Evolutionary conservation across 2,329 filamentous ascomycete species (phyloP), one percentile per base, ranked within the genome.

Genomic region (Cordyceps fumosorosea): DNA sequence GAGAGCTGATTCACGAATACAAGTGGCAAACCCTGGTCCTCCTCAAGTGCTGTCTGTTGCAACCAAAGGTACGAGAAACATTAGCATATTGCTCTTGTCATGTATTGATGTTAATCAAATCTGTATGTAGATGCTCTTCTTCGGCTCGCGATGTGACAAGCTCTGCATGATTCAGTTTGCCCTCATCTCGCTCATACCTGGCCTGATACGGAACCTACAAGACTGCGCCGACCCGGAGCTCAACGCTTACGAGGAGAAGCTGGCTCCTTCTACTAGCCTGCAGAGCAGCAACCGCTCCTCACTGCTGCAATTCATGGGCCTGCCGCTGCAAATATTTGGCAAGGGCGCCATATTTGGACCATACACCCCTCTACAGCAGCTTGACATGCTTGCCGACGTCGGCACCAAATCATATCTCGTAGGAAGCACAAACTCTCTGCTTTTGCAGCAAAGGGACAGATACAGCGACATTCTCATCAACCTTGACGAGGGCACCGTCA

Each of bases 131-230:
- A 98, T 98, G 89, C 87, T 99, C 60, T 98, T 99, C 78, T 99
- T 98, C 70, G 93, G 95, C 65, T 92, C 93, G n/a, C 87, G 92
- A 69, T 98, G 95, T 75, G 95, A 99, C 75, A 85, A 90, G 66
- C 79, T 99, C 67, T 99, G 95, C 83, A 96, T 98, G 90, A 93
- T 96, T 77, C 95, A 99, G 75, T 99, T 98, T 78, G 95, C 93
- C 50, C 84, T 99, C 52, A 89, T 99, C 68, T 97, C 93, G 59
- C 81, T 99, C 70, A 96, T 99, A 78, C 95, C 95, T 53, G 92
- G 93, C 64, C 84, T 99, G 62, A 87, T 98, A 70, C 87, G 91
- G 70, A 91, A 89, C 69, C 83, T 99, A n/a, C 88, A 96, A 76
- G 95, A 99, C 76, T 96, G 91, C 69, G 93, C 95, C 56, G 92